Evolutionary conservation across 225 moss, liverwort and hornwort species (phyloP).

Genomic region (Pleurozium schreberi): DNA sequence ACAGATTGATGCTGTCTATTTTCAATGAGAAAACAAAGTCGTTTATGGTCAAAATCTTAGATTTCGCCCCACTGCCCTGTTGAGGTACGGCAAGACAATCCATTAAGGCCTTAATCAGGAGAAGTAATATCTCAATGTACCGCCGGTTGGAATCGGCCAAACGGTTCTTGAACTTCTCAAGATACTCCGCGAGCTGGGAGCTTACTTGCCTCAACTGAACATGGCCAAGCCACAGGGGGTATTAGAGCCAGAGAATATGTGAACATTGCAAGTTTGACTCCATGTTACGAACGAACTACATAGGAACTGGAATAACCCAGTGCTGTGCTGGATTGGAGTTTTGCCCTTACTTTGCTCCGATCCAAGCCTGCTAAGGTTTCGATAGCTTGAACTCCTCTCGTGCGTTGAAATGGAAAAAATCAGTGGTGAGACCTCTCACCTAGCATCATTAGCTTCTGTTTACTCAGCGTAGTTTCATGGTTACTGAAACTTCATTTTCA

Average conservation of each 20-base stretch:
- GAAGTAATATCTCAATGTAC: slow-evolving; percentile 77
- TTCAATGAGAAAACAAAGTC: slow-evolving; percentile 82
- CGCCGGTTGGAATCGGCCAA: slow-evolving; percentile 65
- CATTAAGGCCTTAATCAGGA: slow-evolving; percentile 63
- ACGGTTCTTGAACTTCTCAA: slow-evolving; percentile 77
- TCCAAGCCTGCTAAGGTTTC: neutral
- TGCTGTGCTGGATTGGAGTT: neutral
- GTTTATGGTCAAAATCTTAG: slow-evolving; percentile 76
- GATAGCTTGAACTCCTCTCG: neutral
- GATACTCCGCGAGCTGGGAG: slow-evolving; percentile 80
- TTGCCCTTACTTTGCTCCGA: neutral
- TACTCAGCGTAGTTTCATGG: neutral
- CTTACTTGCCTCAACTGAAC: slow-evolving; percentile 71
- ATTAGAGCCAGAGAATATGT: neutral
- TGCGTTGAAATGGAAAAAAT: neutral
- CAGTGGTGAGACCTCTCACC: neutral
- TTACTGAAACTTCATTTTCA: neutral
- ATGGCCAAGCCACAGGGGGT: neutral
- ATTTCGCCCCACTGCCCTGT: slow-evolving; percentile 8
- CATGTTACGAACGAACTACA: neutral
- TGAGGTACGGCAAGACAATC: slow-evolving; percentile 34
- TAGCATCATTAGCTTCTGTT: neutral
- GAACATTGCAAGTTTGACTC: neutral
- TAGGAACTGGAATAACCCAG: neutral
- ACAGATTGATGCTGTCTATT: slow-evolving; percentile 83